A percentile compares a stretch with the other conserved stretches of the same genome.
phyloP scores from a whole-genome alignment of 805 yeast genomes.

The Yarrowia alimentaria region DNA sequence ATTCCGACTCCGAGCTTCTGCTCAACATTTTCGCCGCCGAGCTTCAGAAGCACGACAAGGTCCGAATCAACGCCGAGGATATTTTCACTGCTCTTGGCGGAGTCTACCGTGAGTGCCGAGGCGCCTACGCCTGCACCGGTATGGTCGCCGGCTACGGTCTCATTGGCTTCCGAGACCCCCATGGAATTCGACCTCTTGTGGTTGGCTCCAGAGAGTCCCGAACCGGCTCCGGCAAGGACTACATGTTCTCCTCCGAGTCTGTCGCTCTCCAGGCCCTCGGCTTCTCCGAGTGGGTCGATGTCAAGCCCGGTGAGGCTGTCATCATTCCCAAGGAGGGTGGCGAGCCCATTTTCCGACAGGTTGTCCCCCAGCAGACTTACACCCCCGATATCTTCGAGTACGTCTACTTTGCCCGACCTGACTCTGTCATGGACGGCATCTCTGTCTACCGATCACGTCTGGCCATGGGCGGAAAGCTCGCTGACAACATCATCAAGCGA shows the following conservation, averaged over 20 bases:
- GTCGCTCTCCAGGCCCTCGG: slow-evolving; percentile 94
- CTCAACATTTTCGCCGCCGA: slow-evolving; percentile 89
- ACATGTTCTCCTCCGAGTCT: slow-evolving; percentile 93
- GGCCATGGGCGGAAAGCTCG: slow-evolving; percentile 90
- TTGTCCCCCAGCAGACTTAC: slow-evolving; percentile 71
- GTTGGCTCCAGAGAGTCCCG: slow-evolving; percentile 74
- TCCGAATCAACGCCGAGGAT: slow-evolving; percentile 88
- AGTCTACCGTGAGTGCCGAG: slow-evolving; percentile 76
- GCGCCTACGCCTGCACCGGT: slow-evolving; percentile 96
- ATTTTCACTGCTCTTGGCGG: slow-evolving; percentile 82
- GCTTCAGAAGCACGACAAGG: slow-evolving; percentile 85
- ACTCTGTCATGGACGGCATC: slow-evolving; percentile 93
- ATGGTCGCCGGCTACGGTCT: slow-evolving; percentile 95
- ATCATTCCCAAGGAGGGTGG: slow-evolving; percentile 76
- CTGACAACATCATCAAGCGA: slow-evolving; percentile 56
- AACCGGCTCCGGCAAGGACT: slow-evolving; percentile 68
- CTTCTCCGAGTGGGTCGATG: slow-evolving; percentile 72
- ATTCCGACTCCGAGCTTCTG: slow-evolving; percentile 89
- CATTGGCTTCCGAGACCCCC: slow-evolving; percentile 95
- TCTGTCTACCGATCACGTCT: slow-evolving; percentile 90
- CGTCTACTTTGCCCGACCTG: slow-evolving; percentile 97
- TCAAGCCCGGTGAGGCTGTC: slow-evolving; percentile 95
- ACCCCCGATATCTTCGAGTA: slow-evolving; percentile 97
- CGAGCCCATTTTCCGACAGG: slow-evolving; percentile 80
- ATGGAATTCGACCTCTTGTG: slow-evolving; percentile 90